Evolutionary conservation across 1,139 yeast species (phyloP), one percentile per base, ranked within the genome.

Genomic region (Hyphopichia burtonii): DNA sequence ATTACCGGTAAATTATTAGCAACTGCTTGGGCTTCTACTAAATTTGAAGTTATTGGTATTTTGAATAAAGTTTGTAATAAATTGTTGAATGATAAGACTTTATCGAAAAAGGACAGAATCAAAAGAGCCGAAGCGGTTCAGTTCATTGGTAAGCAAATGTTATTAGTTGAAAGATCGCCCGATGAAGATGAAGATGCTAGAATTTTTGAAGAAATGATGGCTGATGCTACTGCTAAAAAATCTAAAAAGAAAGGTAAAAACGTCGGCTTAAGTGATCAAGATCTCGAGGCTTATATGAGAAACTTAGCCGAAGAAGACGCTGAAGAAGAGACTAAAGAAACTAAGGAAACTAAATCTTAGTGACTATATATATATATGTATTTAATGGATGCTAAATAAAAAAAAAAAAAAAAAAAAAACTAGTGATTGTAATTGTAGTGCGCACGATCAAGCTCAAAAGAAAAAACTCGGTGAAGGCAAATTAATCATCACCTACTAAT

Each of bases 21-120:
- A 15, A 83, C 88, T 9, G 89, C 87, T 18, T 86, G 95, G 95
- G 86, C 85, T 1, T 74, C 86, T 34, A 81, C 89, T 14, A 84
- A 82, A 53, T 85, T 79, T 55, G 95, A 86, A 61, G 81, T 85
- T 37, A 82, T 83, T 37, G 78, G 82, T 22, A 78, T 84, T 6
- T 65, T 86, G 50, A 79, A 80, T 51, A 83, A 79, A 49, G 91
- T 85, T 10, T 82, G 88, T 55, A 77, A 79, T 44, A 69, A 64
- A 45, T 66, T 86, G 1, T 66, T 86, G 45, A 71, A 73, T 44
- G 90, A 85, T 51, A 83, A 81, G 55, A 44, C 61, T 0, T 66
- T 82, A 10, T 55, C 74, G 3, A 63, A 75, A 34, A 80, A 80
- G 50, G 78, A 71, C 41, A 68, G 86, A 49, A 53, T 75, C 8